phyloP scores from a whole-genome alignment of 75 land plant genomes.

The Selaginella moellendorffii region DNA sequence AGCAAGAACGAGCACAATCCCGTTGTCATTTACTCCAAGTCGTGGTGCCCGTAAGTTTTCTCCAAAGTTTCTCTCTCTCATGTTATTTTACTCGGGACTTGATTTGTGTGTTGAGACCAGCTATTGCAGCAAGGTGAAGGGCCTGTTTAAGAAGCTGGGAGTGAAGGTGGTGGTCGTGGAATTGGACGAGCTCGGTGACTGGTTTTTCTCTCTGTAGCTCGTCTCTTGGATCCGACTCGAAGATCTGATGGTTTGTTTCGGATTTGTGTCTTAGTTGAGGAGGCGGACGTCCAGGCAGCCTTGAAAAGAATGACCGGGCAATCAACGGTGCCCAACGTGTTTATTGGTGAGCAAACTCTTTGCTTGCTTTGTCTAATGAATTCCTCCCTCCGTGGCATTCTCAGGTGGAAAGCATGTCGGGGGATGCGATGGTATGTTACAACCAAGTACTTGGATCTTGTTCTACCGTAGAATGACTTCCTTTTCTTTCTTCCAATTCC shows the following conservation, averaged over 20 bases:
- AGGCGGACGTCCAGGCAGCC: conserved; percentile 52
- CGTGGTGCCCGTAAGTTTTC: conserved; percentile 59
- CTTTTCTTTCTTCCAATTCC: neutral
- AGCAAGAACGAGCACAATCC: conserved; percentile 31
- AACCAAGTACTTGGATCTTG: neutral
- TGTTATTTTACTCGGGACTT: neutral
- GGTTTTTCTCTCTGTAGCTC: neutral
- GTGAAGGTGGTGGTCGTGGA: conserved; percentile 50
- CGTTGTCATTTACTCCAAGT: conserved; percentile 72
- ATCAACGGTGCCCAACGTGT: conserved; percentile 77
- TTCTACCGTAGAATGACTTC: neutral
- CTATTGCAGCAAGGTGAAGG: conserved; percentile 57
- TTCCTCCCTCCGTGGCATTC: neutral
- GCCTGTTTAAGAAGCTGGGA: conserved; percentile 50
- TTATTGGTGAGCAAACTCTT: conserved; percentile 44
- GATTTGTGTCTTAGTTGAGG: conserved; percentile 39
- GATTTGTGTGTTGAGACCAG: conserved; percentile 21
- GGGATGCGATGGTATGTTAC: conserved; percentile 51
- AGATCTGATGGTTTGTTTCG: neutral
- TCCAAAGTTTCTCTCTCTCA: neutral
- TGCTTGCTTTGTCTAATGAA: neutral
- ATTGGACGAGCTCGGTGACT: conserved; percentile 58
- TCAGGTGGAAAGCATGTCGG: conserved; percentile 69
- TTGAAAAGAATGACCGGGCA: conserved; percentile 67
- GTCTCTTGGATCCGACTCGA: neutral